Evolutionary conservation across 768 basidiomycete species (phyloP), one percentile per base, ranked within the genome.

Genomic region (Pholiota molesta): DNA sequence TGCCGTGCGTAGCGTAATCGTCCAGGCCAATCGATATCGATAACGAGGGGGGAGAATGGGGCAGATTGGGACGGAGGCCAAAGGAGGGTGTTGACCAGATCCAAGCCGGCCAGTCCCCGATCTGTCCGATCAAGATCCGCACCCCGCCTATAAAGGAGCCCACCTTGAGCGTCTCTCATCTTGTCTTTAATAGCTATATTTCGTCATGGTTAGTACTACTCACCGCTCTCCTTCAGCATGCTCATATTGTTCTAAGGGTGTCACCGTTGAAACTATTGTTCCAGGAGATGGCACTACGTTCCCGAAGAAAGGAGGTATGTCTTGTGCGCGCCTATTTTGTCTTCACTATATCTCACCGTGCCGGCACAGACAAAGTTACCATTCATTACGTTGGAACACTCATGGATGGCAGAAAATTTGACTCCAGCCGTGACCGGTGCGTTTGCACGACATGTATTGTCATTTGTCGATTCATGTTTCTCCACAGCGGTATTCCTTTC

Each of bases 361-460:
- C 73, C 68, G 59, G 66, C 54, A 23, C 67, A 91, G 90, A 92
- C 78, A 81, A 21, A 29, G 91, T 94, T 37, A 76, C 62, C 6
- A 93, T 95, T 60, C 91, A 95, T 75, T 95, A 95, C 68, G 82
- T 88, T 47, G 94, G 92, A 23, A 92, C 83, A 21, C 82, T 94
- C 16, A 16, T 65, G 3, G 78, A 90, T 69, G 91, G 90, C 47
- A 77, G 62, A 28, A 77, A 76, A 68, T 93, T 93, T 75, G 92
- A 95, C 77, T 92, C 91, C 17, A 91, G 88, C 67, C 75, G 84
- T 70, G 87, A 90, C 70, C 88, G 90, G 91, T 92, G 58, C 23
- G 35, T 51, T 55, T 52, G 45, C 28, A 54, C 59, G 13, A 29
- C 17, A 6, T 26, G 29, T 44, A 54, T 55, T 29, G 11, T 45